Conservation (phyloP, 495 filamentous ascomycete species). For the Annulohypoxylon maeteangense region DNA sequence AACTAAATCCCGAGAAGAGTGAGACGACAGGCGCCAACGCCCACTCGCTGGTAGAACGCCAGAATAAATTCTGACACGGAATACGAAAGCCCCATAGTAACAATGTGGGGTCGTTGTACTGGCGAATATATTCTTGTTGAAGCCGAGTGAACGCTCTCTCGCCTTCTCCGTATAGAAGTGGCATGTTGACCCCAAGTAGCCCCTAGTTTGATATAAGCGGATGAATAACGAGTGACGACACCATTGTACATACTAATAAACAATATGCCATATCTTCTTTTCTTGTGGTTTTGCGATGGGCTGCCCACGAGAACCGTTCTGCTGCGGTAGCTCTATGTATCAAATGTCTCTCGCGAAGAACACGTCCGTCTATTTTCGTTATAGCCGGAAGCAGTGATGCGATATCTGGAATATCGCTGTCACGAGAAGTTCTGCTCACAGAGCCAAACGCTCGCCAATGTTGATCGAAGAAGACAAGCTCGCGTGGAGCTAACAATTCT, state of each 20-base stretch:
- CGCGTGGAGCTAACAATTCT: not conserved
- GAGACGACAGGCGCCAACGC: not conserved
- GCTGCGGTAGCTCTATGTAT: not conserved
- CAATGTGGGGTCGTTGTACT: not conserved
- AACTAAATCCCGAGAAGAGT: not conserved
- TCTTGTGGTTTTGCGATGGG: not conserved
- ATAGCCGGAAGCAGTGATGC: not conserved
- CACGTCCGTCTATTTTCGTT: not conserved
- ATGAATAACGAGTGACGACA: not conserved
- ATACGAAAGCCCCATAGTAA: not conserved
- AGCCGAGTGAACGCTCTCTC: not conserved
- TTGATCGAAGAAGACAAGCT: conserved; percentile 3
- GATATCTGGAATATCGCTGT: not conserved
- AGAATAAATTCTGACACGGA: not conserved
- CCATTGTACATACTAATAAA: not conserved
- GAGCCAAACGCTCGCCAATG: not conserved
- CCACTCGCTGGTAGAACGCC: not conserved
- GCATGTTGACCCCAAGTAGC: not conserved
- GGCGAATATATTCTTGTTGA: not conserved
- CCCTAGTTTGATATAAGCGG: not conserved
- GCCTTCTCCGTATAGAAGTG: not conserved
- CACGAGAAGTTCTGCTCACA: not conserved
- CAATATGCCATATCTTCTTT: not conserved
- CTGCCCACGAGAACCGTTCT: not conserved
- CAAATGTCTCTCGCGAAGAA: not conserved